These are phyloP conservation scores for Globisporangium viniferum DNA, from an alignment of 352 stramenopile species.

Conservation along the genomic window DNA sequence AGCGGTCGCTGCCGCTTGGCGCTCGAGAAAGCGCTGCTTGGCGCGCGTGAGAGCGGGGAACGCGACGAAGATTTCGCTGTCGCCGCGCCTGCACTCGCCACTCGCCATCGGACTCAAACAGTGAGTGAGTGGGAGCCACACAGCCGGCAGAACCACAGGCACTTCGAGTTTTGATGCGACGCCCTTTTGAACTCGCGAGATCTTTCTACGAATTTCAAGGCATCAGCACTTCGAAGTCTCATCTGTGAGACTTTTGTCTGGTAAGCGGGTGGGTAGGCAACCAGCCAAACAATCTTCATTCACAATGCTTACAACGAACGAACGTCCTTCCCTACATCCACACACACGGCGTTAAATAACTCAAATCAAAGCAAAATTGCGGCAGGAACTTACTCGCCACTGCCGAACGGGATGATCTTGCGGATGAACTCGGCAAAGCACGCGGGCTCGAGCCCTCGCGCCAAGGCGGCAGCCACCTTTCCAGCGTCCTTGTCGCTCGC, in stretches of 20 bases:
- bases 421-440: not conserved
- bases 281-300: no score
- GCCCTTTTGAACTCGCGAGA: not conserved
- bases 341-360: not conserved
- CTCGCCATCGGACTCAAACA: not conserved
- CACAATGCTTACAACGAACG: no score
- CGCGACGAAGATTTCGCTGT: not conserved
- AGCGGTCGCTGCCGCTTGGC: not conserved
- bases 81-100: not conserved
- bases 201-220: not conserved
- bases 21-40: constrained; percentile 26
- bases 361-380: not conserved
- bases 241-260: no score
- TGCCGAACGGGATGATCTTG: not conserved
- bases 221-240: no score
- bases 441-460: not conserved
- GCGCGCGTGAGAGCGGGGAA: constrained; percentile 29
- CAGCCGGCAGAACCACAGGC: not conserved
- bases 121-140: not conserved
- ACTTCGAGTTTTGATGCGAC: not conserved
- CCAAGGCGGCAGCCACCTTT: not conserved
- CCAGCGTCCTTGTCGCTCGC: not conserved
- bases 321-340: no score
- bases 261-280: no score
- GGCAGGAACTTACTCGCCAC: not conserved